phyloP scores from a whole-genome alignment of 495 filamentous ascomycete genomes.

The Penicillium fimorum region DNA sequence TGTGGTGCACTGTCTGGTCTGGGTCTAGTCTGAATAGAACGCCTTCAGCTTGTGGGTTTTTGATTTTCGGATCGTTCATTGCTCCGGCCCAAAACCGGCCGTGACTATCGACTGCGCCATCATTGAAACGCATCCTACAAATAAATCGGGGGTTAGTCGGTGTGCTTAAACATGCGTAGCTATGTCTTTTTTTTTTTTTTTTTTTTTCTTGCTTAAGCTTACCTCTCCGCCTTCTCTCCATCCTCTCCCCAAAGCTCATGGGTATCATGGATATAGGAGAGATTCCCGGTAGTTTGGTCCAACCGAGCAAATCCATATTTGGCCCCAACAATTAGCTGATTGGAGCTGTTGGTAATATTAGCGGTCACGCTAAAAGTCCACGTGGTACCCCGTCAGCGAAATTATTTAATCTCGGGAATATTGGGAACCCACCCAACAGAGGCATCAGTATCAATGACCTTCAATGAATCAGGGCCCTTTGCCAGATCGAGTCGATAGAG shows the following conservation, averaged over 20 bases:
- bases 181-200: background rate
- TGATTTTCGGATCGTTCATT: constrained; percentile 70
- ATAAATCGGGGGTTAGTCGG: background rate
- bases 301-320: constrained; percentile 79
- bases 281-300: constrained; percentile 62
- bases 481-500: constrained; percentile 72
- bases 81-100: constrained; percentile 87
- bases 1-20: constrained; percentile 57
- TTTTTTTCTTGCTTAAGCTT: constrained; percentile 15
- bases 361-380: constrained; percentile 63
- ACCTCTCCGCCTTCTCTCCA: constrained; percentile 50
- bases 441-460: constrained; percentile 63
- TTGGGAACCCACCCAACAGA: constrained; percentile 52
- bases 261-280: constrained; percentile 58
- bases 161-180: background rate
- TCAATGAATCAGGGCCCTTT: constrained; percentile 61
- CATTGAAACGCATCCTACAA: constrained; percentile 65
- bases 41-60: constrained; percentile 42
- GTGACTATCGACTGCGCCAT: constrained; percentile 75
- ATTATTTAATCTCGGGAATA: constrained; percentile 2
- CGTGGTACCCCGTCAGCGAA: constrained; percentile 17
- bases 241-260: constrained; percentile 47
- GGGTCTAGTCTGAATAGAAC: constrained; percentile 64
- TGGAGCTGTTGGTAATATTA: constrained; percentile 60
- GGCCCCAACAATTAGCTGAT: constrained; percentile 70